Base-by-base conservation (phyloP, 805 yeast genomes). In the Scheffersomyces stipitis region DNA sequence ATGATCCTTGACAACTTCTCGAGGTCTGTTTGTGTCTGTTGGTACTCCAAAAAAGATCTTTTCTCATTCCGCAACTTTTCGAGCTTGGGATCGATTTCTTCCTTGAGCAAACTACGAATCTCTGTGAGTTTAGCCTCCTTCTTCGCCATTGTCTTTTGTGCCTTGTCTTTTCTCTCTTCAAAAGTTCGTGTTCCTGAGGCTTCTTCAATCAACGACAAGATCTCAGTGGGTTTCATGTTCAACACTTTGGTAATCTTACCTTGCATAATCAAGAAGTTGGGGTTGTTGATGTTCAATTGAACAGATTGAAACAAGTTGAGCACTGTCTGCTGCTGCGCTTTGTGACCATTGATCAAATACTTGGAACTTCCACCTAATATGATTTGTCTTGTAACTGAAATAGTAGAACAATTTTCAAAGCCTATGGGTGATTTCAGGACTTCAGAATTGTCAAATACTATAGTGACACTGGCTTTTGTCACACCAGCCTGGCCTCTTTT, bases 401-500 rank as follows among this genome's bases (percentile, higher is more conserved):
- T 87, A 53, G 85, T 83, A 10, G 81, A 66, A 34, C 81, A 72
- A 30, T 80, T 78, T 47, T 84, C 90, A 54, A 87, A 90, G 2
- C 96, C 96, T 36, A 88, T 83, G 1, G 99, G 99, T 0, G 91
- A 80, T 44, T 78, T 81, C 2, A 76, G 56, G 37, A 76, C 73
- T 48, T 91, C 97, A 9, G 75, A 52, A 53, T 93, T 95, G 61
- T 91, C 95, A 58, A 93, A 95, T 1, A 93, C 96, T 36, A 93
- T 88, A 0, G 98, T 90, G 1, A 93, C 99, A 53, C 93, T 83
- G 1, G 99, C 99, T 57, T 88, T 90, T 1, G 97, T 90, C 10
- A 91, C 91, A 47, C 98, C 98, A 0, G 99, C 98, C 59, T 93
- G 99, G 9, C 99, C 99, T 50, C 98, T 78, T 52, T 93, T 93